These are phyloP conservation scores for Amylostereum areolatum DNA, from an alignment of 1,284 basidiomycete species.

Conservation along the genomic window DNA sequence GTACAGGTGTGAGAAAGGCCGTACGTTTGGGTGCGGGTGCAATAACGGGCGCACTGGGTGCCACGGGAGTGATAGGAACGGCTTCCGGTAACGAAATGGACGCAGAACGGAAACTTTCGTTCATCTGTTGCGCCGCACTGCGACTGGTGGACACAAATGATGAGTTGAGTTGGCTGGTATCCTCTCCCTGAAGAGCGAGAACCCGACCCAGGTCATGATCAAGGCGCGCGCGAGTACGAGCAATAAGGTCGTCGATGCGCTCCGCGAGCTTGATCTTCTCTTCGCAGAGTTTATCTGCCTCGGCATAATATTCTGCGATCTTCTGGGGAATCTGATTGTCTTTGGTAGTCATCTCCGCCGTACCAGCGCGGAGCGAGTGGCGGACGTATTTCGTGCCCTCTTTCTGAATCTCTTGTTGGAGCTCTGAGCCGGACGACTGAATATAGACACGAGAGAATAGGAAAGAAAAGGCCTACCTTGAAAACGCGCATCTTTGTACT, in stretches of 20 bases:
- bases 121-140: constrained; percentile 40
- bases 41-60: constrained; percentile 10
- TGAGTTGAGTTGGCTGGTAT: constrained; percentile 21
- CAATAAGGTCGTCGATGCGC: constrained; percentile 45
- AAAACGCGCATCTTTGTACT: constrained; percentile 45
- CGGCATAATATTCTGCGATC: constrained; percentile 43
- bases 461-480: constrained; percentile 34
- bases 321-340: constrained; percentile 38
- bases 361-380: constrained; percentile 34
- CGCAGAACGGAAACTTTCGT: constrained; percentile 42
- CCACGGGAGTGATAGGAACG: constrained; percentile 6
- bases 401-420: constrained; percentile 48
- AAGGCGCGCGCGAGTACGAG: constrained; percentile 46
- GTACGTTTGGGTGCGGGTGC: constrained; percentile 24
- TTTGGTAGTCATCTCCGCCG: constrained; percentile 25
- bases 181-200: constrained; percentile 49
- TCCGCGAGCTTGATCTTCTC: constrained; percentile 54
- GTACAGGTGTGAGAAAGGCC: constrained; percentile 9
- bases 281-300: constrained; percentile 44
- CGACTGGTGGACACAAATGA: constrained; percentile 23
- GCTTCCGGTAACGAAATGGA: constrained; percentile 20
- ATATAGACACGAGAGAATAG: background rate
- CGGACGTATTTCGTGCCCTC: constrained; percentile 49
- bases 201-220: constrained; percentile 52
- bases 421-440: constrained; percentile 27